Base-by-base conservation (phyloP, 2,329 filamentous ascomycete genomes). In the Pseudopithomyces maydicus region DNA sequence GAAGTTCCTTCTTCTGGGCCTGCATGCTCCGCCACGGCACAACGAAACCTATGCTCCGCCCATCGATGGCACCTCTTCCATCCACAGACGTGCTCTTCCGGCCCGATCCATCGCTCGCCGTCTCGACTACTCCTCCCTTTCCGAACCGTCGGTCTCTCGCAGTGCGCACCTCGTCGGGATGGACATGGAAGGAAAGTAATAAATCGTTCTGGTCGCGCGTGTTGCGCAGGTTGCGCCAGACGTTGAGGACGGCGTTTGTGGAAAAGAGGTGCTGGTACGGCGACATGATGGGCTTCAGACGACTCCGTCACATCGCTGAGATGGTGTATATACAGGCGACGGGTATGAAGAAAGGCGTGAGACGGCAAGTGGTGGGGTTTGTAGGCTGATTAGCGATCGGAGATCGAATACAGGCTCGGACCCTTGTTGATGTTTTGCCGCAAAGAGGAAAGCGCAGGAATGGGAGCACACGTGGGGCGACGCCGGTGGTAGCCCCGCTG, bases 21-120 rank as follows among this genome's bases (percentile, higher is more conserved):
- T 74, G 71, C 70, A 74, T 73, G 38, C 69, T 70, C 47, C 71
- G 61, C 72, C 71, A 74, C 61, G 72, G 71, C 33, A 74, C 71
- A 14, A 74, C 69, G 19, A 74, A 74, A 55, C 72, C 67, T 19
- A 74, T 74, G 53, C 71, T 73, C 59, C 66, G 70, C 33, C 66
- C 67, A 19, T 53, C 55, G 15, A 36, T 29, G 15, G 41, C 46
- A 20, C 42, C 42, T 52, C 56, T 51, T 5, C 55, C 62, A 4
- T 50, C 56, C 39, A 66, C 62, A 38, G 67, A 63, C 20, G 67
- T 56, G 11, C 57, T 54, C 54, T 63, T 66, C 43, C 56, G 35
- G 17, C 53, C 65, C 10, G 59, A 41, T 14, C 66, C 59, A 44
- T 68, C 70, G 15, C 58, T 59, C 17, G 60, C 57, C 6, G 42